Conservation (phyloP, 23 red algal species). For the Gracilaria gracilis region DNA sequence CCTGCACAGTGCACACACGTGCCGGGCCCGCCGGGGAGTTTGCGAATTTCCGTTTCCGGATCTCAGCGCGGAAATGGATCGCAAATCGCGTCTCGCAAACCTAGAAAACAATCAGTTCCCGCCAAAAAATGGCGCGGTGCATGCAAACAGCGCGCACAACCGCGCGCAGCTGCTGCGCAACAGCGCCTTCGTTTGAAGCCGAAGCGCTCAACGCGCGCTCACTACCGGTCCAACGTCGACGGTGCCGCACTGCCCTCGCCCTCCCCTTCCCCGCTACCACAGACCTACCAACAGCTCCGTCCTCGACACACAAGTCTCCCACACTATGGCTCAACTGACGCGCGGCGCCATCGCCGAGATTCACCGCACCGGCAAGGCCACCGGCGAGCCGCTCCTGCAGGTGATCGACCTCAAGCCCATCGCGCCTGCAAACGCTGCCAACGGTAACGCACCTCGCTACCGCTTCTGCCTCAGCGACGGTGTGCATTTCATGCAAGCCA, state of each 20-base stretch:
- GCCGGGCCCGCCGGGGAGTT: no score
- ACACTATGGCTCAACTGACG: slow-evolving; percentile 2
- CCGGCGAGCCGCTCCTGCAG: slow-evolving; percentile 66
- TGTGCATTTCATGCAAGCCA: slow-evolving; percentile 81
- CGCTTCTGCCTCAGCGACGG: slow-evolving; percentile 83
- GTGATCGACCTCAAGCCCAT: slow-evolving; percentile 81
- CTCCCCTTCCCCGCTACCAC: no score
- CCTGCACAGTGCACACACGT: no score
- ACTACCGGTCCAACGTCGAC: no score
- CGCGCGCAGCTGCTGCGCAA: neutral
- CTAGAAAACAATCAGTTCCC: no score
- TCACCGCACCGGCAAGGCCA: slow-evolving; percentile 51
- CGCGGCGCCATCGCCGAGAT: slow-evolving; percentile 64
- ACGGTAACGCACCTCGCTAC: slow-evolving; percentile 74
- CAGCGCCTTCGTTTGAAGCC: no score
- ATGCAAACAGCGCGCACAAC: neutral
- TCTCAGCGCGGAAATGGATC: neutral
- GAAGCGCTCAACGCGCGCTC: no score
- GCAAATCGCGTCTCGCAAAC: no score
- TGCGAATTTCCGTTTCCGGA: slow-evolving; percentile 10
- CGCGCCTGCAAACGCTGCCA: slow-evolving; percentile 42
- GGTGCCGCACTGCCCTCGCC: no score
- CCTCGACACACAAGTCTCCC: neutral
- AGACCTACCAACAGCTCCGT: neutral
- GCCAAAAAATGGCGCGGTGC: neutral